Evolutionary conservation across 805 yeast species (phyloP).

Genomic region (Candida lessepsii): DNA sequence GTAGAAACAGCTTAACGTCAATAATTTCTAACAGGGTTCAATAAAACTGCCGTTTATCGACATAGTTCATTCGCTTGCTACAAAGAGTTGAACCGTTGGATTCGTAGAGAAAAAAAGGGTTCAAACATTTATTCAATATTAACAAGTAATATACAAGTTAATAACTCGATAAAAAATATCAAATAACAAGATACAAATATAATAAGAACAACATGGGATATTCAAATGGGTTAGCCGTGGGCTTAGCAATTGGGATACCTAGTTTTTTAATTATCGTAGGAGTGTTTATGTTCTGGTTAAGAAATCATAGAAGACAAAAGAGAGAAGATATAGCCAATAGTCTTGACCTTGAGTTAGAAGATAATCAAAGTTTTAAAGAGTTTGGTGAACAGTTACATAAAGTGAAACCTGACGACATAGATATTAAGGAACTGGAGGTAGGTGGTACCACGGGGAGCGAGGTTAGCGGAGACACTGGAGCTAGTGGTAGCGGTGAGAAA

Average conservation of each 20-base stretch:
- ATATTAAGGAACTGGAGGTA: conserved; percentile 5
- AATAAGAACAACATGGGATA: conserved; percentile 1
- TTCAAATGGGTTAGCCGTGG: conserved; percentile 33
- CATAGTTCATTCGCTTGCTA: conserved; percentile 4
- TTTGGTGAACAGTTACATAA: conserved; percentile 39
- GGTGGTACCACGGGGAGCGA: conserved; percentile 7
- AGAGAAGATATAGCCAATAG: conserved; percentile 31
- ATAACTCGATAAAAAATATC: no score
- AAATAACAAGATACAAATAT: not conserved
- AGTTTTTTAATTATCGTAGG: conserved; percentile 28
- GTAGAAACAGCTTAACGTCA: not conserved
- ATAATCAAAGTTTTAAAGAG: conserved; percentile 30
- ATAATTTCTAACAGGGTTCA: not conserved
- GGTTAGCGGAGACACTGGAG: conserved; percentile 5
- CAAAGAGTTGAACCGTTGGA: conserved; percentile 2
- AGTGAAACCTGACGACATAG: conserved; percentile 11
- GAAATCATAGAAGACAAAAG: conserved; percentile 30
- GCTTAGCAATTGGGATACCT: conserved; percentile 43
- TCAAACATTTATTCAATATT: no score
- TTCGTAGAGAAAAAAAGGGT: no score
- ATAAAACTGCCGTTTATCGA: not conserved
- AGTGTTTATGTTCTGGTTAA: conserved; percentile 24
- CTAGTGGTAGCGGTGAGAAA: not conserved
- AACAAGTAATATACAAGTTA: no score
- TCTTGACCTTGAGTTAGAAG: conserved; percentile 36